Base-by-base conservation (phyloP, 2,329 filamentous ascomycete genomes). In the Penicillium decumbens region DNA sequence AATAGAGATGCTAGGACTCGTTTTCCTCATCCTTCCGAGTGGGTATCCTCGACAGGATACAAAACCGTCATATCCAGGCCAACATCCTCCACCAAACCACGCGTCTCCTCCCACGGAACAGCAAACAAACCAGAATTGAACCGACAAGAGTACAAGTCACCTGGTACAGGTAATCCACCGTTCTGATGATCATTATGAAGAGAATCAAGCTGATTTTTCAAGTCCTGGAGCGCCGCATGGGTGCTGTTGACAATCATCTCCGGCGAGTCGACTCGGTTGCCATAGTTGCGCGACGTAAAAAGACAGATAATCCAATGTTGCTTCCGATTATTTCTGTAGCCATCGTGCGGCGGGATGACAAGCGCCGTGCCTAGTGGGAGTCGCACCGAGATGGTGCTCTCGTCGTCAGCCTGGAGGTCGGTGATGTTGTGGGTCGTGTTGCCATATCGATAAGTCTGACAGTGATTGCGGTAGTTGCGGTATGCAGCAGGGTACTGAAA, bases 61-160 rank as follows among this genome's bases (percentile, higher is more conserved):
- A 71, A 63, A 40, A 74, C 65, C 23, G 61, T 65, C 43, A 73
- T 59, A 8, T 60, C 58, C 32, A 75, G 46, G 25, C 66, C 66
- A 3, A 70, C 61, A 0, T 62, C 57, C 45, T 74, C 66, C 32
- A 84, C 45, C 1, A 78, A 63, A 4, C 52, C 56, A 49, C 68
- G 70, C 0, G 79, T 81, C 29, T 67, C 61, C 47, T 70, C 63
- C 81, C 81, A 84, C 10, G 73, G 67, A 24, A 84, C 78, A 0
- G 65, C 68, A 60, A 84, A 84, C 29, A 77, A 63, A 0, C 79
- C 81, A 24, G 78, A 77, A 58, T 84, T 84, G 55, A 84, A 80
- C 50, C 73, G 74, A 54, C 77, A 79, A 47, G 78, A 76, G 50
- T 73, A 73, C 0, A 81, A 53, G 13, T 67, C 66, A 4, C 56